Conservation (phyloP, 2,329 filamentous ascomycete genomes). For the Colletotrichum karsti region DNA sequence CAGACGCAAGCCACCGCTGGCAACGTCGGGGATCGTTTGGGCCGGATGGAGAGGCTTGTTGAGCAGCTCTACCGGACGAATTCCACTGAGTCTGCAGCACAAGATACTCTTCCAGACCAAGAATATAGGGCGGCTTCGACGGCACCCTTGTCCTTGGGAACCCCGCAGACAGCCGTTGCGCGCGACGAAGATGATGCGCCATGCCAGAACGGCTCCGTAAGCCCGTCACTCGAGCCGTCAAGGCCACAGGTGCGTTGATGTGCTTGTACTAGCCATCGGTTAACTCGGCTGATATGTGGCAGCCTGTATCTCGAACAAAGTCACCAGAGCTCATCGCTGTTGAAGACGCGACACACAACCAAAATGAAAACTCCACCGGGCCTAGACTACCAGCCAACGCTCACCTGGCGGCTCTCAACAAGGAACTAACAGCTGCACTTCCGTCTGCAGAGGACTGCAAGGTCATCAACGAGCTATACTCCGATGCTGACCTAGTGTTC, state of each 20-base stretch:
- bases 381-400: slow-evolving; percentile 21
- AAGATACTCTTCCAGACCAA: neutral
- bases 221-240: too few relatives aligned
- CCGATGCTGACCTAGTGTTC: slow-evolving; percentile 32
- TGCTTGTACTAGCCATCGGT: too few relatives aligned
- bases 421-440: slow-evolving; percentile 31
- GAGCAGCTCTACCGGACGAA: slow-evolving; percentile 33
- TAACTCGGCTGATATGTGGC: too few relatives aligned
- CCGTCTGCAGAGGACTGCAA: slow-evolving; percentile 30
- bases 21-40: slow-evolving; percentile 36
- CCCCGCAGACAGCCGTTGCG: neutral
- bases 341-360: too few relatives aligned
- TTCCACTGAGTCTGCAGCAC: neutral
- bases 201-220: too few relatives aligned
- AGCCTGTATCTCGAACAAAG: too few relatives aligned
- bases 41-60: slow-evolving; percentile 45
- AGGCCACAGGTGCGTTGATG: too few relatives aligned
- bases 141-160: neutral
- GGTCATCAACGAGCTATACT: slow-evolving; percentile 23
- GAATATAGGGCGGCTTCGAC: too few relatives aligned
- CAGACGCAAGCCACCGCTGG: neutral
- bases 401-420: neutral
- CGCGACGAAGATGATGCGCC: too few relatives aligned
- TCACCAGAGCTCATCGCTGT: neutral
- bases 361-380: neutral